Base-by-base conservation (phyloP, 1,139 yeast genomes). In the Candida tropicalis region DNA sequence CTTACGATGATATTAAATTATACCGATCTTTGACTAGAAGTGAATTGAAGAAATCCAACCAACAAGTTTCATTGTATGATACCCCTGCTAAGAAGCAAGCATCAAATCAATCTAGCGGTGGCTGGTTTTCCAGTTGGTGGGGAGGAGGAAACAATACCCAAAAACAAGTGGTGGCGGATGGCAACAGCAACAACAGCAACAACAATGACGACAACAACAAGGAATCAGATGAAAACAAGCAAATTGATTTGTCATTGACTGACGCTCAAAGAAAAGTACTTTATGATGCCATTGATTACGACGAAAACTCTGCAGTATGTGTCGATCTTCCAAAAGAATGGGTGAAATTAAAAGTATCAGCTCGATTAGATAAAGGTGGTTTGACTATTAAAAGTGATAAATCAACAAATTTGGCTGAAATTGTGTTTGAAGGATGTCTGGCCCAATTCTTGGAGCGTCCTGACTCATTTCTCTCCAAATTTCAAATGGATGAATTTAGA, bases 271-370 rank as follows among this genome's bases (percentile, higher is more conserved):
- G 84, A 50, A 74, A 89, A 58, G 99, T 95, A 43, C 73, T 93
- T 12, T 91, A 89, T 58, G 96, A 89, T 49, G 96, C 97, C 0
- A 93, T 95, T 51, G 99, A 91, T 49, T 91, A 86, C 66, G 88
- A 90, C 55, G 97, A 90, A 49, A 70, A 79, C 23, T 73, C 78
- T 0, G 56, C 79, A 0, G 79, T 79, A 12, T 66, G 83, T 0
- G 68, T 84, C 10, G 86, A 85, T 50, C 58, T 87, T 2, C 96
- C 97, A 0, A 76, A 81, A 41, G 95, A 90, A 48, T 73, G 90
- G 32, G 80, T 86, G 3, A 80, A 78, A 18, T 55, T 87, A 48
- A 87, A 86, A 49, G 60, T 91, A 2, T 75, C 79, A 24, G 83
- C 95, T 17, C 70, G 84, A 8, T 76, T 93, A 52, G 75, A 82